Evolutionary conservation across 176 grass and related monocot species (phyloP).

Genomic region (Puccinellia tenuiflora): DNA sequence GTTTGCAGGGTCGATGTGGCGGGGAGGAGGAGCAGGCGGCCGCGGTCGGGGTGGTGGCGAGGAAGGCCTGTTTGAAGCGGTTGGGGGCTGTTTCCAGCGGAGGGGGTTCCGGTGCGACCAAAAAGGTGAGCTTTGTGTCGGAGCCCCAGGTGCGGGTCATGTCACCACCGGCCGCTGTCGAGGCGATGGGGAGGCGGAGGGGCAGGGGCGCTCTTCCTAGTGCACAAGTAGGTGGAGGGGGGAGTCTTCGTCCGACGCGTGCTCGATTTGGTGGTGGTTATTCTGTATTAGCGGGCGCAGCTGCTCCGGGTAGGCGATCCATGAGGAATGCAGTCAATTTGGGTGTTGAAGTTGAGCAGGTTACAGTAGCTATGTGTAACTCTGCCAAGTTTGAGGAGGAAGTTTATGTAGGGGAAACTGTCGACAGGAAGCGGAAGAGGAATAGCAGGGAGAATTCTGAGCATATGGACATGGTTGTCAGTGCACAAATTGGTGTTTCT

Average conservation of each 20-base stretch:
- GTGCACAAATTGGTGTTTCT: not conserved
- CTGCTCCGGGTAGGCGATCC: not conserved
- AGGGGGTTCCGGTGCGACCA: not conserved
- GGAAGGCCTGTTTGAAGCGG: conserved; percentile 41
- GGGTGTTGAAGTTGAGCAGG: not conserved
- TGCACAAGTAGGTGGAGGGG: not conserved
- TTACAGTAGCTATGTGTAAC: not conserved
- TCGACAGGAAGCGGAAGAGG: not conserved
- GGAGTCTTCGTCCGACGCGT: not conserved
- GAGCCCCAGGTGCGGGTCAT: conserved; percentile 2
- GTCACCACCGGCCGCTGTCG: conserved; percentile 8
- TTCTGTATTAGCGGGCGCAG: not conserved
- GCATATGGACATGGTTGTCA: not conserved
- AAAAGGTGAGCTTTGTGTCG: conserved; percentile 40
- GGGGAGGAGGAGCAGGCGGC: not conserved
- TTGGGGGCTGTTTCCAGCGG: not conserved
- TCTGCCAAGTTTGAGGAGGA: not conserved
- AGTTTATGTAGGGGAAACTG: not conserved
- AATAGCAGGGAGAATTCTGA: not conserved
- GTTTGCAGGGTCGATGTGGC: not conserved
- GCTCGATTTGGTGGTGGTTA: not conserved
- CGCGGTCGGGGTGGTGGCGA: conserved; percentile 13
- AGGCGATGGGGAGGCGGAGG: conserved; percentile 11
- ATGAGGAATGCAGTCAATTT: not conserved
- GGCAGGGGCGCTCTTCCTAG: not conserved